Percentiles rank a stretch among this genome's conserved stretches.
Evolutionary conservation across 2,329 filamentous ascomycete genomes (phyloP).

Genomic region (Neoascochyta sp.): DNA sequence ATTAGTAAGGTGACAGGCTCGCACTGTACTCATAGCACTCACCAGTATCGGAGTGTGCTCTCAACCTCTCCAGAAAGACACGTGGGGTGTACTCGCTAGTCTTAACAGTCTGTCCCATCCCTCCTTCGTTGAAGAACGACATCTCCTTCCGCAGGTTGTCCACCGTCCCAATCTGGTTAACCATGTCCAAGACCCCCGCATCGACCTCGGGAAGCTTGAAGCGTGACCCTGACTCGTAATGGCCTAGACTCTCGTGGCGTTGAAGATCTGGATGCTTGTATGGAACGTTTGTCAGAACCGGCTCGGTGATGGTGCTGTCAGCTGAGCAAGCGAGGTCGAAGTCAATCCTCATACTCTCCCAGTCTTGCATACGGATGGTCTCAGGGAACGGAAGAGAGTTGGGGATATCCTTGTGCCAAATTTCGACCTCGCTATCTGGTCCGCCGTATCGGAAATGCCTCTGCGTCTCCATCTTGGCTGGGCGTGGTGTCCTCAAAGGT

Average conservation of each 20-base stretch:
- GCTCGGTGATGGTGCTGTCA: slow-evolving; percentile 7
- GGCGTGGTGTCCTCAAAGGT: background rate
- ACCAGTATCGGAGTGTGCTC: too few species aligned
- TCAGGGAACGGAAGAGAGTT: slow-evolving; percentile 26
- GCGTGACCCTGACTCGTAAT: slow-evolving; percentile 28
- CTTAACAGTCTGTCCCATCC: background rate
- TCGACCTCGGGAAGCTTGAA: slow-evolving; percentile 21
- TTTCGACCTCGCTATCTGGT: slow-evolving; percentile 18
- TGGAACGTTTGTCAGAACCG: slow-evolving; percentile 10
- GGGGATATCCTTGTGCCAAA: slow-evolving; percentile 19
- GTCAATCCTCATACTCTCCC: slow-evolving; percentile 29
- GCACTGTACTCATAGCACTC: too few species aligned
- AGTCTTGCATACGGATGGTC: slow-evolving; percentile 24
- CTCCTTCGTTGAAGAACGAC: slow-evolving; percentile 9
- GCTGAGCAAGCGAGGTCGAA: slow-evolving; percentile 19
- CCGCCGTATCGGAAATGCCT: slow-evolving; percentile 25
- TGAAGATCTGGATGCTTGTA: slow-evolving; percentile 11
- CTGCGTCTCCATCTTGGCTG: slow-evolving; percentile 1
- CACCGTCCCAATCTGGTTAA: slow-evolving; percentile 5
- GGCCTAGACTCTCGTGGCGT: slow-evolving; percentile 8
- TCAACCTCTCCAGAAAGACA: slow-evolving; percentile 16
- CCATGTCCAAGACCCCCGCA: slow-evolving; percentile 1
- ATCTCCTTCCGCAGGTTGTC: slow-evolving; percentile 6
- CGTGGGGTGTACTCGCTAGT: slow-evolving; percentile 16
- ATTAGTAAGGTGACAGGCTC: too few species aligned